These are phyloP conservation scores for Eucalyptus coolabah DNA, from an alignment of 345 rosid genomes.

Conservation along the genomic window DNA sequence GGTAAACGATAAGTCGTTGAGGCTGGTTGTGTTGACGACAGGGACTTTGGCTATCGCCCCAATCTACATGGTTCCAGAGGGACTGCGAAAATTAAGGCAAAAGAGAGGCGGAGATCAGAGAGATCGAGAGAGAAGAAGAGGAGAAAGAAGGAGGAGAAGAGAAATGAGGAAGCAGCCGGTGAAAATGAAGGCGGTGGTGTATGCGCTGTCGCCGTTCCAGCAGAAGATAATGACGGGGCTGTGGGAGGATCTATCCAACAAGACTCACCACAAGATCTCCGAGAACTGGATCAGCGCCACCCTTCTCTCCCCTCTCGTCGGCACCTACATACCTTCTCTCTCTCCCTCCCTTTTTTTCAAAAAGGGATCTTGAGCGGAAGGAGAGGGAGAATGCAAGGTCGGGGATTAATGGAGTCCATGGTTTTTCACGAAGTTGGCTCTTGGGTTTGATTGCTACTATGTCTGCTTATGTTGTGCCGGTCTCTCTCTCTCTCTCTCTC, in stretches of 20 bases:
- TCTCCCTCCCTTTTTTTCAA: neutral
- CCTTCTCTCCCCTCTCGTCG: constrained; percentile 55
- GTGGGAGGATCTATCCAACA: constrained; percentile 55
- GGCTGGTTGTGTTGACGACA: neutral
- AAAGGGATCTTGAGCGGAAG: neutral
- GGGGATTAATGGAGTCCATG: neutral
- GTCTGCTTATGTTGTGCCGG: neutral
- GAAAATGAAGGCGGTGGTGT: constrained; percentile 73
- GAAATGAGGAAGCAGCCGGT: constrained; percentile 61
- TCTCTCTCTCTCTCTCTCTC: neutral
- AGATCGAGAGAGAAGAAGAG: neutral
- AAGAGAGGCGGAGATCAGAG: neutral
- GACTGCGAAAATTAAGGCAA: neutral
- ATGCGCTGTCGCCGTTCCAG: constrained; percentile 72
- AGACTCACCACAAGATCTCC: constrained; percentile 67
- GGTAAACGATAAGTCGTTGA: neutral
- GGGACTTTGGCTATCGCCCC: neutral
- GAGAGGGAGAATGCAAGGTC: neutral
- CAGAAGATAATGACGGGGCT: constrained; percentile 67
- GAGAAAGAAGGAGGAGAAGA: neutral
- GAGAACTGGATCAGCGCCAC: constrained; percentile 75
- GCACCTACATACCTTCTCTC: constrained; percentile 35
- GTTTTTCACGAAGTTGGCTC: neutral
- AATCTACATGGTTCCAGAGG: neutral
- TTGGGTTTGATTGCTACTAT: neutral